phyloP scores from a whole-genome alignment of 495 filamentous ascomycete genomes.

The Chaetomium tenue region DNA sequence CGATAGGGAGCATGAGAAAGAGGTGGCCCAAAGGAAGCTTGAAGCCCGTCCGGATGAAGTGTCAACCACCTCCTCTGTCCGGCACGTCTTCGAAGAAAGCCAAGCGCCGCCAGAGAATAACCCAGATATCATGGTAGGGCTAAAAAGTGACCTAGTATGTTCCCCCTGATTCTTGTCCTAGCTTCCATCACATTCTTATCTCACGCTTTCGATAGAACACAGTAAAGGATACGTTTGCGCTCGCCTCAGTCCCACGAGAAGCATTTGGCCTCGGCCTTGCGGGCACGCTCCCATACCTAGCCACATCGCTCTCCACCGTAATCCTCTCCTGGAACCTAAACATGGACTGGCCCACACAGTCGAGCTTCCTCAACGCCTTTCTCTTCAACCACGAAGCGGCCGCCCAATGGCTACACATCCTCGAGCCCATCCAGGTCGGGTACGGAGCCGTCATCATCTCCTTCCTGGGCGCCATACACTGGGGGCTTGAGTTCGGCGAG shows the following conservation, averaged over 20 bases:
- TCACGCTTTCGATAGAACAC: slow-evolving; percentile 55
- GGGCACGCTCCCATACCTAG: slow-evolving; percentile 86
- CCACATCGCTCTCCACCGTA: slow-evolving; percentile 82
- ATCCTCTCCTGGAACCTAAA: slow-evolving; percentile 81
- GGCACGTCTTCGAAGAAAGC: slow-evolving; percentile 50
- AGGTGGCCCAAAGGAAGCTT: slow-evolving; percentile 51
- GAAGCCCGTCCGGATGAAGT: slow-evolving; percentile 57
- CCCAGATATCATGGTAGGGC: slow-evolving; percentile 63
- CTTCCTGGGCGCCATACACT: slow-evolving; percentile 95
- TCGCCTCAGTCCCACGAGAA: slow-evolving; percentile 74
- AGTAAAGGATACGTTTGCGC: slow-evolving; percentile 83
- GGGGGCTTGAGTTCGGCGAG: slow-evolving; percentile 72
- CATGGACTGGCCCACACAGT: slow-evolving; percentile 60
- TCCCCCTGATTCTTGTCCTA: background rate
- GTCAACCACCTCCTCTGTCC: slow-evolving; percentile 54
- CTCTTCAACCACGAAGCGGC: slow-evolving; percentile 71
- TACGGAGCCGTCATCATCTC: slow-evolving; percentile 94
- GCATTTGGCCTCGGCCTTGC: slow-evolving; percentile 80
- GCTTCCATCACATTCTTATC: background rate
- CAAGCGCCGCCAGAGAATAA: slow-evolving; percentile 41
- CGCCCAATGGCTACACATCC: slow-evolving; percentile 66
- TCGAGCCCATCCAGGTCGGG: slow-evolving; percentile 90
- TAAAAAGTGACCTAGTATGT: slow-evolving; percentile 74
- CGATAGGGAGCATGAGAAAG: slow-evolving; percentile 54
- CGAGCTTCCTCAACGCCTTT: slow-evolving; percentile 48